Evolutionary conservation across 139 green algal species (phyloP).

Genomic region (Coelastrella sp.): DNA sequence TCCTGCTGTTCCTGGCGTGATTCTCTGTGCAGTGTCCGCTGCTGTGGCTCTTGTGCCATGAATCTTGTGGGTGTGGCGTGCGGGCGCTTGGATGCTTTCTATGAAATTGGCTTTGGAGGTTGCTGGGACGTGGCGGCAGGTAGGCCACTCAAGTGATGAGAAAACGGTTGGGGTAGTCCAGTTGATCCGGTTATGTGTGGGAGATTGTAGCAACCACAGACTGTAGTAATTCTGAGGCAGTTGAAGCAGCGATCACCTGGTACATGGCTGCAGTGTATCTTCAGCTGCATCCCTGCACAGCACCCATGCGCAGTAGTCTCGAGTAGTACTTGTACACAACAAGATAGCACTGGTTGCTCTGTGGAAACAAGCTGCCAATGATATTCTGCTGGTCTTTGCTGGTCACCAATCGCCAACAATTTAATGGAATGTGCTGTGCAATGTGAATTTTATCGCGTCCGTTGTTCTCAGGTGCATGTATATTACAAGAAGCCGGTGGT

Average conservation of each 20-base stretch:
- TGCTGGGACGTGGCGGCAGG: slow-evolving; percentile 85
- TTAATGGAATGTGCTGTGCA: background rate
- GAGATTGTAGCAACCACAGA: background rate
- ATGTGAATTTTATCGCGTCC: background rate
- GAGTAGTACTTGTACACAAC: too few species aligned
- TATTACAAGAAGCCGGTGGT: slow-evolving; percentile 82
- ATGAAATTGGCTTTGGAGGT: slow-evolving; percentile 95
- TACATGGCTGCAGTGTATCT: too few species aligned
- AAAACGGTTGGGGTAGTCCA: background rate
- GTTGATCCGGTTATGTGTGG: background rate
- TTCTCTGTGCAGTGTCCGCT: slow-evolving; percentile 75
- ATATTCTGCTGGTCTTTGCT: too few species aligned
- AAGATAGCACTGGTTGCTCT: too few species aligned
- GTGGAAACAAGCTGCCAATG: too few species aligned
- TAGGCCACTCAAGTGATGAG: background rate
- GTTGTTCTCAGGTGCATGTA: slow-evolving; percentile 41
- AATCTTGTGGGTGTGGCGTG: slow-evolving; percentile 86
- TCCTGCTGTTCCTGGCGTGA: too few species aligned
- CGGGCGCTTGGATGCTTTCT: slow-evolving; percentile 94
- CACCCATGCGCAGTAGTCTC: too few species aligned
- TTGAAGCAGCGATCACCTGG: too few species aligned
- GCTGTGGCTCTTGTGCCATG: slow-evolving; percentile 93
- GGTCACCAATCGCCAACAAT: background rate
- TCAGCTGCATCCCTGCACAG: too few species aligned
- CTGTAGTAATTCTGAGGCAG: too few species aligned